Evolutionary conservation across 495 filamentous ascomycete genomes (phyloP).

Genomic region (Aspergillus mulundensis): DNA sequence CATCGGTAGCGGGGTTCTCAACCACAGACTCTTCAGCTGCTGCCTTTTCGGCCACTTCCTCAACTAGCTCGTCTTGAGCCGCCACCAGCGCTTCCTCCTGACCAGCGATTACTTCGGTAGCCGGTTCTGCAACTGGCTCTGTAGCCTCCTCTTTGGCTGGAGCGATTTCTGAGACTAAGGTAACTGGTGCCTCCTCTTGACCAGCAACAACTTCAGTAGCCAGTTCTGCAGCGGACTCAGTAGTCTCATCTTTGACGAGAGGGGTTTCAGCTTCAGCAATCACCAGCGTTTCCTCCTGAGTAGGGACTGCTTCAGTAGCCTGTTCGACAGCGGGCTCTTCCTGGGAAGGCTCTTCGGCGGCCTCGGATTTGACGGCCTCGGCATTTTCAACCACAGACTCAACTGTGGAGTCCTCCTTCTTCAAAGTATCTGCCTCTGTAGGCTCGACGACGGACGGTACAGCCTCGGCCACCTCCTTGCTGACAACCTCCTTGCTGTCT

Average conservation of each 20-base stretch:
- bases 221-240: conserved; percentile 7
- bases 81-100: background rate
- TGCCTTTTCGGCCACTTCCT: no score
- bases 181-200: background rate
- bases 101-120: background rate
- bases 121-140: background rate
- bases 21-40: no score
- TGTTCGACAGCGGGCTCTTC: background rate
- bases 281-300: background rate
- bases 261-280: background rate
- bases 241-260: no score
- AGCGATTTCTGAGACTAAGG: background rate
- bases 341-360: background rate
- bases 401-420: background rate
- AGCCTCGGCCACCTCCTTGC: background rate
- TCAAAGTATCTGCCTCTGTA: background rate
- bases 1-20: conserved; percentile 1
- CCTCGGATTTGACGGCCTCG: background rate
- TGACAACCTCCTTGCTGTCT: background rate
- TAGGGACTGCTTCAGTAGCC: background rate
- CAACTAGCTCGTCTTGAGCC: background rate
- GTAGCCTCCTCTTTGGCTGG: background rate
- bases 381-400: background rate
- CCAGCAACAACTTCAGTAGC: background rate
- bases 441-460: background rate